These are phyloP conservation scores for Paxillus involutus DNA, from an alignment of 768 basidiomycete species.

Conservation along the genomic window DNA sequence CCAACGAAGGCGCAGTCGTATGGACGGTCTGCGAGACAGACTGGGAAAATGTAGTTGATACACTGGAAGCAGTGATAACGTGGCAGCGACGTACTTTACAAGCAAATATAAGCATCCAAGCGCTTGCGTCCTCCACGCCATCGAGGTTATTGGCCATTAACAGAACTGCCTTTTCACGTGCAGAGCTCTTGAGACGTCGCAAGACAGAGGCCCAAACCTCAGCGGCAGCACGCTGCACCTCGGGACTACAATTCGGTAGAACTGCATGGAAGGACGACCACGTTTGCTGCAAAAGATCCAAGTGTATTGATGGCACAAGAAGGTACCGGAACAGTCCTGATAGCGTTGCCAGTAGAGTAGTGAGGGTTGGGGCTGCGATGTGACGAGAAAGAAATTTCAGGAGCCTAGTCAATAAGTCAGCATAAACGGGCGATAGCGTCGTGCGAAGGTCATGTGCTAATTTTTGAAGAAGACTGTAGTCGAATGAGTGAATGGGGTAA, in stretches of 20 bases:
- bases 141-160: constrained; percentile 53
- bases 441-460: constrained; percentile 79
- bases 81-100: constrained; percentile 57
- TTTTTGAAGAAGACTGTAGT: constrained; percentile 69
- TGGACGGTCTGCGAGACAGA: constrained; percentile 85
- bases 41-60: constrained; percentile 34
- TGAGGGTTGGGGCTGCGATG: constrained; percentile 60
- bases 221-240: constrained; percentile 74
- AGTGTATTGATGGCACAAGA: constrained; percentile 59
- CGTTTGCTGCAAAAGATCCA: constrained; percentile 54
- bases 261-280: constrained; percentile 55
- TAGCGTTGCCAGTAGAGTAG: constrained; percentile 65
- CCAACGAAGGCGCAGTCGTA: constrained; percentile 64
- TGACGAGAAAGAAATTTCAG: constrained; percentile 56
- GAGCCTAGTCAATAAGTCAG: constrained; percentile 52
- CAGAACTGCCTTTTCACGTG: constrained; percentile 53
- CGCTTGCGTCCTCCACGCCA: constrained; percentile 59
- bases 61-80: neutral
- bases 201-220: constrained; percentile 87
- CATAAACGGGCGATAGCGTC: constrained; percentile 65
- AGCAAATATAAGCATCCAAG: constrained; percentile 75
- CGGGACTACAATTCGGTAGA: constrained; percentile 60
- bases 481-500: constrained; percentile 10
- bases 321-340: constrained; percentile 71
- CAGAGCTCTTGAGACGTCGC: constrained; percentile 64